A percentile compares a stretch with the other conserved stretches of the same genome.
Conservation (phyloP, 1,284 basidiomycete genomes). For the Irpex sp. region DNA sequence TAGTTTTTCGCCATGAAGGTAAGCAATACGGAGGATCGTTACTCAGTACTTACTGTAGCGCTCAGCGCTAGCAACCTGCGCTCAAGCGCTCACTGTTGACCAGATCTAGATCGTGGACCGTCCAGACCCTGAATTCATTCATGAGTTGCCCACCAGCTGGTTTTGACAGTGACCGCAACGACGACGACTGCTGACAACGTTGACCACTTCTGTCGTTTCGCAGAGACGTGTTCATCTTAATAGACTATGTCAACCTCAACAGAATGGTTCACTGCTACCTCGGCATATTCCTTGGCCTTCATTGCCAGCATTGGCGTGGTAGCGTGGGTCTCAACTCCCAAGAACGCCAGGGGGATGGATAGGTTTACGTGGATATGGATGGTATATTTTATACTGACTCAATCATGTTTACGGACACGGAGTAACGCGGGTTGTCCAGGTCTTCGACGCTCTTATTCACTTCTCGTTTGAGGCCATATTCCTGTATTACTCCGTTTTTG, state of each 20-base stretch:
- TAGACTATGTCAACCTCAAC: neutral
- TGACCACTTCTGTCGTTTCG: neutral
- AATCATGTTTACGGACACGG: too few relatives aligned
- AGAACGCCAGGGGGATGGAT: constrained; percentile 59
- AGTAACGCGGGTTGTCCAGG: constrained; percentile 31
- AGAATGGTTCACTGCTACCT: constrained; percentile 54
- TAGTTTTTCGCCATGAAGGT: too few relatives aligned
- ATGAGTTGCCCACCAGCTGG: too few relatives aligned
- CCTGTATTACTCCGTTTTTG: constrained; percentile 71
- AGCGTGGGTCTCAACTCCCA: constrained; percentile 54
- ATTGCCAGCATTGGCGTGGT: constrained; percentile 47
- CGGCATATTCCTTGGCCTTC: constrained; percentile 59
- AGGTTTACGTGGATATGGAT: constrained; percentile 71
- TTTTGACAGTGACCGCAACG: neutral
- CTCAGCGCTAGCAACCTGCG: too few relatives aligned
- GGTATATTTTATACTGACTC: constrained; percentile 35
- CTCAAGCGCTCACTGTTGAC: too few relatives aligned
- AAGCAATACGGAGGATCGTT: too few relatives aligned
- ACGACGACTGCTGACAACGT: neutral
- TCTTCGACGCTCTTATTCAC: constrained; percentile 78
- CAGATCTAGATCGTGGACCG: too few relatives aligned
- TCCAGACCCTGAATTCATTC: too few relatives aligned
- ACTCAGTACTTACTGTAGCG: too few relatives aligned
- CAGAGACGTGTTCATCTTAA: neutral
- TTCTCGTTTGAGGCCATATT: constrained; percentile 78